Evolutionary conservation across 495 filamentous ascomycete species (phyloP).

Genomic region (Aspergillus hancockii): DNA sequence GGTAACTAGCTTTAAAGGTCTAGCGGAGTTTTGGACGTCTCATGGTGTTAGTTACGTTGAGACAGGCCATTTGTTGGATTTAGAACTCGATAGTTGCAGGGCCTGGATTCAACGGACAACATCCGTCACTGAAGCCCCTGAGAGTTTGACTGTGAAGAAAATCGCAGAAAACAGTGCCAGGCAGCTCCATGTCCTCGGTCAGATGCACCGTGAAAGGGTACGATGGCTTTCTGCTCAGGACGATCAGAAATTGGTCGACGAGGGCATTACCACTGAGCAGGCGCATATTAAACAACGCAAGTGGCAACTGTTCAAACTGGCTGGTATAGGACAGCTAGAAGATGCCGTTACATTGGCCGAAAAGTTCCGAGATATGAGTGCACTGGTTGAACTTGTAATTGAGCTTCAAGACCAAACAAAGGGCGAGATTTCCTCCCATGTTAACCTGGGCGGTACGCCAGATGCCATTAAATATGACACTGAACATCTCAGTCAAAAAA

Average conservation of each 20-base stretch:
- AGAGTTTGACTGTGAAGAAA: conserved; percentile 40
- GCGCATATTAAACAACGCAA: conserved; percentile 55
- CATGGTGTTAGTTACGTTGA: conserved; percentile 41
- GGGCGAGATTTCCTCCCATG: conserved; percentile 15
- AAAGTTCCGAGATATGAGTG: conserved; percentile 66
- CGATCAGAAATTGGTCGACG: conserved; percentile 44
- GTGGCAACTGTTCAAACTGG: conserved; percentile 60
- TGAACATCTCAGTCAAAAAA: conserved; percentile 42
- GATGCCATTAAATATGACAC: conserved; percentile 25
- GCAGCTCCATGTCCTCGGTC: conserved; percentile 59
- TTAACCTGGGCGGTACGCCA: conserved; percentile 8
- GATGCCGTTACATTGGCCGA: conserved; percentile 74
- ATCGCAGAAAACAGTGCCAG: conserved; percentile 54
- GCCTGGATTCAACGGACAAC: conserved; percentile 40
- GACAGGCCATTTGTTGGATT: conserved; percentile 52
- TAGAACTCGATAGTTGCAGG: conserved; percentile 45
- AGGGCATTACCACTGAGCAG: conserved; percentile 48
- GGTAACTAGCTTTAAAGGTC: conserved; percentile 54
- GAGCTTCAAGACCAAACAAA: conserved; percentile 47
- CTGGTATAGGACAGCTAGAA: conserved; percentile 66
- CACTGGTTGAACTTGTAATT: conserved; percentile 64
- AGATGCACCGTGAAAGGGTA: conserved; percentile 60
- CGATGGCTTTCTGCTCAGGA: conserved; percentile 58
- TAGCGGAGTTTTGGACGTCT: conserved; percentile 83
- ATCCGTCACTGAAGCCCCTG: conserved; percentile 31